phyloP scores from a whole-genome alignment of 768 basidiomycete genomes.

The Tylopilus plumbeoviolaceoides region DNA sequence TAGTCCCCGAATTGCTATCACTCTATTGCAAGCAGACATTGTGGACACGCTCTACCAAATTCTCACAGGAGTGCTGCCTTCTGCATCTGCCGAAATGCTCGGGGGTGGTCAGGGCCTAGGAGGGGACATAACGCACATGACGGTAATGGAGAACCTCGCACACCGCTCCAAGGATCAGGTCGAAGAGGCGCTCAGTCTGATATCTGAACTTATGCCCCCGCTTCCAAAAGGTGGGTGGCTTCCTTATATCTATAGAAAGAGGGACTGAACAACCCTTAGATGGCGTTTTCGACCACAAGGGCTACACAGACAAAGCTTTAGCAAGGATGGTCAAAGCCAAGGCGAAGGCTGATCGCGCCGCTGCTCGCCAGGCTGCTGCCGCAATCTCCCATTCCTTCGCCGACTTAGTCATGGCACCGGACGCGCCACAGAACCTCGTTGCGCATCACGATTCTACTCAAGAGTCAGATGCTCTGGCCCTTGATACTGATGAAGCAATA shows the following conservation, averaged over 20 bases:
- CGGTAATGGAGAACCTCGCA: conserved; percentile 95
- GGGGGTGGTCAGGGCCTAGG: conserved; percentile 72
- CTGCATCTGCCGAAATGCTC: conserved; percentile 49
- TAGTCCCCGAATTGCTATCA: conserved; percentile 82
- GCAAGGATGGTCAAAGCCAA: conserved; percentile 74
- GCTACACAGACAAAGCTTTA: conserved; percentile 84
- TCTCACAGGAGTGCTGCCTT: conserved; percentile 88
- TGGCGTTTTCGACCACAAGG: conserved; percentile 91
- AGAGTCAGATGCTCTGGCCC: conserved; percentile 36
- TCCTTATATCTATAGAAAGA: not conserved
- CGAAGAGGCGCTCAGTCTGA: conserved; percentile 85
- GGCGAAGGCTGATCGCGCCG: conserved; percentile 76
- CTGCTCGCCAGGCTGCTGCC: conserved; percentile 53
- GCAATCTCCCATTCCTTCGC: conserved; percentile 27
- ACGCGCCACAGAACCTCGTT: conserved; percentile 14
- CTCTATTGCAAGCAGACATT: conserved; percentile 87
- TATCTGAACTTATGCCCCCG: conserved; percentile 91
- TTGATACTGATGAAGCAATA: conserved; percentile 39
- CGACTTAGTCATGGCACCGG: conserved; percentile 21
- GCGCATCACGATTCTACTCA: conserved; percentile 24
- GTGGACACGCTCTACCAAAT: conserved; percentile 93
- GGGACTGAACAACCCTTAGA: conserved; percentile 42
- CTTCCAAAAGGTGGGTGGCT: conserved; percentile 71
- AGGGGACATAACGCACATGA: conserved; percentile 91
- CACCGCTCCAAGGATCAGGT: conserved; percentile 97